Evolutionary conservation across 2,329 filamentous ascomycete genomes (phyloP).

Genomic region (Exophiala alcalophila): DNA sequence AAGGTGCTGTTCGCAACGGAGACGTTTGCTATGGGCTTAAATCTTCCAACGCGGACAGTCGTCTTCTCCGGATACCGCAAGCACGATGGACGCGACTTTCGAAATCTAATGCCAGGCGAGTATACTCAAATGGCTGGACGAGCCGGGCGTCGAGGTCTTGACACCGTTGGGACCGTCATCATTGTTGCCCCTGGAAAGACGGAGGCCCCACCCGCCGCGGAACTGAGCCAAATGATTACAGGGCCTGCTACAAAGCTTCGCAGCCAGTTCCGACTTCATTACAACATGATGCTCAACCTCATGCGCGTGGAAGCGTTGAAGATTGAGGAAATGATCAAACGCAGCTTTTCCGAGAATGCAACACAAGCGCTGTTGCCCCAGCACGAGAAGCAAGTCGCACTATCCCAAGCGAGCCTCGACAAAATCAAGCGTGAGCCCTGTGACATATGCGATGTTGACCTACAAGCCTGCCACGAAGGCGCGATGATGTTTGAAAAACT

Average conservation of each 20-base stretch:
- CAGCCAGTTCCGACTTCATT: conserved; percentile 94
- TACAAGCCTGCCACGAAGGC: conserved; percentile 78
- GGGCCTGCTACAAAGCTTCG: conserved; percentile 92
- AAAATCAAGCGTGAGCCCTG: conserved; percentile 87
- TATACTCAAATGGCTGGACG: conserved; percentile 99
- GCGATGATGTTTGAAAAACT: conserved; percentile 75
- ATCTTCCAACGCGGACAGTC: conserved; percentile 90
- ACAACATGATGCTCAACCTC: conserved; percentile 98
- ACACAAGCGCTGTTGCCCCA: conserved; percentile 92
- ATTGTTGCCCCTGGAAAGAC: conserved; percentile 78
- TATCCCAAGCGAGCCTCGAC: conserved; percentile 86
- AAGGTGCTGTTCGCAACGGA: conserved; percentile 98
- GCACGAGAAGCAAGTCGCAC: conserved; percentile 88
- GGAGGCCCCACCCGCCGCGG: conserved; percentile 80
- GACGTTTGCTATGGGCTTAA: conserved; percentile 97
- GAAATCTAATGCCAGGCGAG: conserved; percentile 87
- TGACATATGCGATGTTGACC: conserved; percentile 71
- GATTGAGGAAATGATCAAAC: conserved; percentile 99
- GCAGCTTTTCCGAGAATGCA: conserved; percentile 96
- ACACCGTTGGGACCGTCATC: conserved; percentile 90
- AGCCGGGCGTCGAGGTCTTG: conserved; percentile 87
- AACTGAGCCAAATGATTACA: conserved; percentile 89
- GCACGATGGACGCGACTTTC: conserved; percentile 87
- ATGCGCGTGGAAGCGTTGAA: conserved; percentile 93
- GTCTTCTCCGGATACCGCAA: conserved; percentile 97